Conservation (phyloP, 2,329 filamentous ascomycete genomes). For the Atkinsonella hypoxylon region DNA sequence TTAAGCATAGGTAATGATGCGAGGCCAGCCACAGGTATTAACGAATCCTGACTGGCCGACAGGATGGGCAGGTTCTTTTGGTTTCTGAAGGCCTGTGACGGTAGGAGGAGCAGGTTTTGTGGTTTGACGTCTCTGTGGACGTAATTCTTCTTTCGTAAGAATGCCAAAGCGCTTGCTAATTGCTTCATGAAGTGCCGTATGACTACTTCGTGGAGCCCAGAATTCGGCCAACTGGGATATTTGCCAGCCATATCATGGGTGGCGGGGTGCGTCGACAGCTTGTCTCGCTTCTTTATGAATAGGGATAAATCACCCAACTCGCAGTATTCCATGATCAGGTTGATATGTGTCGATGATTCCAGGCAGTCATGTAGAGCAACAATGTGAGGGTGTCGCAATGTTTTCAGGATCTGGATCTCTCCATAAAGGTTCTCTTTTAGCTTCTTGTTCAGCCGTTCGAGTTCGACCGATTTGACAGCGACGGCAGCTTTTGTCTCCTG, state of each 20-base stretch:
- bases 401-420: constrained; percentile 92
- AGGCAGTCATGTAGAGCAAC: constrained; percentile 92
- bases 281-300: constrained; percentile 91
- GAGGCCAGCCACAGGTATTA: constrained; percentile 71
- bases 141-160: constrained; percentile 72
- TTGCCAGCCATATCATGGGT: constrained; percentile 86
- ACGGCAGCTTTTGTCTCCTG: constrained; percentile 72
- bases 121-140: constrained; percentile 97
- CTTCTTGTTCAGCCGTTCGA: constrained; percentile 85
- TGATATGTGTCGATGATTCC: constrained; percentile 78
- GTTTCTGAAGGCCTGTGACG: constrained; percentile 60
- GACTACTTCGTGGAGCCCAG: constrained; percentile 92
- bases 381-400: constrained; percentile 89
- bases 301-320: constrained; percentile 86
- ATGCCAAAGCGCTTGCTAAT: constrained; percentile 81
- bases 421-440: constrained; percentile 90
- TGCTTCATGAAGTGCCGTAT: constrained; percentile 94
- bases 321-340: constrained; percentile 98
- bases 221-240: constrained; percentile 72
- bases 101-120: constrained; percentile 85
- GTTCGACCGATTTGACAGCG: constrained; percentile 92
- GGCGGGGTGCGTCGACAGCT: constrained; percentile 64
- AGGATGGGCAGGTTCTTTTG: constrained; percentile 49
- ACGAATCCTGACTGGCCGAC: constrained; percentile 63
- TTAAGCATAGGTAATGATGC: constrained; percentile 89